Conservation (phyloP, 345 rosid species). For the Syzygium aromaticum region DNA sequence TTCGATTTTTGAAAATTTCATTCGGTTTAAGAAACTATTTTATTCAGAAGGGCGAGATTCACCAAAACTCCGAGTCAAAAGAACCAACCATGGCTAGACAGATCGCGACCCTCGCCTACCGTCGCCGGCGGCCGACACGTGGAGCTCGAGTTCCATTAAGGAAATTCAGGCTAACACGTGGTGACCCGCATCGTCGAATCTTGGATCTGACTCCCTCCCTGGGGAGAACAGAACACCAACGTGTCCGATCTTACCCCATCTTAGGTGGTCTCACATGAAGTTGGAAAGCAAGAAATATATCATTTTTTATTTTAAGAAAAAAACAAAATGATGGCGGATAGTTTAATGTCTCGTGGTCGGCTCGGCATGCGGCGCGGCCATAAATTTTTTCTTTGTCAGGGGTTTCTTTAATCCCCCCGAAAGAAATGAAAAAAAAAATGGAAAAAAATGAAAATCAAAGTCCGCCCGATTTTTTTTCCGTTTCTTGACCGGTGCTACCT, state of each 20-base stretch:
- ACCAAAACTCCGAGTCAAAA: no score
- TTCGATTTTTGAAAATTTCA: no score
- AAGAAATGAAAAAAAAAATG: background rate
- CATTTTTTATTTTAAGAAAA: no score
- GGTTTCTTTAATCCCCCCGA: background rate
- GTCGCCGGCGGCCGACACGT: background rate
- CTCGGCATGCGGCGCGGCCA: background rate
- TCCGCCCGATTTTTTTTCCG: background rate
- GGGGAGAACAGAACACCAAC: background rate
- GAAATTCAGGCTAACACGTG: background rate
- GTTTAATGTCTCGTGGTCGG: background rate
- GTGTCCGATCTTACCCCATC: background rate
- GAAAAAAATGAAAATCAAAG: background rate
- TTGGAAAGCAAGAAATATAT: background rate
- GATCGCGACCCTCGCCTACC: background rate
- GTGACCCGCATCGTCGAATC: background rate
- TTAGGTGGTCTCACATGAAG: background rate
- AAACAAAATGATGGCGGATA: background rate
- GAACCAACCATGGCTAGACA: background rate
- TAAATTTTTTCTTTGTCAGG: no score
- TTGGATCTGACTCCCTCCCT: background rate
- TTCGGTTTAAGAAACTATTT: background rate
- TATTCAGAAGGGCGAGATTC: no score
- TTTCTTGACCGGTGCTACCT: background rate
- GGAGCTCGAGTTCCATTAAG: no score